Base-by-base conservation (phyloP, 129 eudicot genomes). In the Helianthus tuberosus region DNA sequence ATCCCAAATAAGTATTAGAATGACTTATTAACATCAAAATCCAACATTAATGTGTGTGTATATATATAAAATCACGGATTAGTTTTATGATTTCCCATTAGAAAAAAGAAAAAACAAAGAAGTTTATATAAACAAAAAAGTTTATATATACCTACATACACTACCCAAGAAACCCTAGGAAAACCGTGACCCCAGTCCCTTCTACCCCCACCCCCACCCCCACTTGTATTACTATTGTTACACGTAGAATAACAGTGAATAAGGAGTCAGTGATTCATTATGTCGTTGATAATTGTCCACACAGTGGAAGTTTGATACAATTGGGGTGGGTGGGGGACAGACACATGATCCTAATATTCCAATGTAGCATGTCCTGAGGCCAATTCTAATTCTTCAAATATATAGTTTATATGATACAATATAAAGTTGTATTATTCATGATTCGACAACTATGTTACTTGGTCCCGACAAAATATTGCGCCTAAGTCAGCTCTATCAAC, bases 261-360 rank as follows among this genome's bases (percentile, higher is more conserved):
- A 59, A 59, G 5, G 14, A 25, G 4, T 11, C 8, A 60, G 6
- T 27, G 74, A 55, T 50, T 60, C 69, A 43, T 59, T 32, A 43
- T 43, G 8, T 43, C 11, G 9, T 50, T 62, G 44, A 32, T 32
- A 32, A 62, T 73, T 29, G 70, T 73, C 78, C 78, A 78, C 82
- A 71, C 44, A 78, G 77, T 71, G 78, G 73, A 64, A 61, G 66
- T 32, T 61, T 0, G 77, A 52, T 78, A 43, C 68, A 72, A 51
- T n/a, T 44, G 64, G 10, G 10, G 8, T 79, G 63, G 68, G 83
- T 79, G 83, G 78, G 82, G 73, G 62, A 61, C 78, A 79, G 55
- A 46, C 66, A 61, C 46, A 61, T 65, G 73, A 79, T 79, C 68
- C 44, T 72, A 72, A 72, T 65, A 72, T 79, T 72, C 78, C 73